Base-by-base conservation (phyloP, 2,329 filamentous ascomycete genomes). In the Alternaria sp. region DNA sequence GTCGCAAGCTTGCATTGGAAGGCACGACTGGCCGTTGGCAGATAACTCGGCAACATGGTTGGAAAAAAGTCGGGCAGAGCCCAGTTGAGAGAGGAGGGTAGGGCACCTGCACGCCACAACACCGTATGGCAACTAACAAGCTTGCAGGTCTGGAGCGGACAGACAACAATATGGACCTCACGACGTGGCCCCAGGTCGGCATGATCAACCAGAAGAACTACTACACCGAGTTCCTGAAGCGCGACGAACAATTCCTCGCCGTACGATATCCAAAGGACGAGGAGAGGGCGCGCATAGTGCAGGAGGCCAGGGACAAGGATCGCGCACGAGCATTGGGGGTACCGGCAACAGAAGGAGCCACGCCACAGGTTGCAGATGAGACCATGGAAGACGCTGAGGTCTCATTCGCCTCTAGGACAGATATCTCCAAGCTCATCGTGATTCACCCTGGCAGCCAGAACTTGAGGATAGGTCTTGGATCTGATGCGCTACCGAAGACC, bases 171-270 rank as follows among this genome's bases (percentile, higher is more conserved):
- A 94, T 99, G 90, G 95, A 94, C 76, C 88, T 95, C 76, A 92
- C 93, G 49, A 96, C 87, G 78, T 99, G 95, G 94, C 94, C 95
- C 10, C 91, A 95, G 75, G 89, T 97, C 59, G 86, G 88, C 44
- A 92, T 95, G 73, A 99, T 99, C 81, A 99, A 99, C 78, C 95
- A 99, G 80, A 99, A 99, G 84, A 99, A 99, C 80, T 99, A 99
- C 81, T 78, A 75, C 63, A 97, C 93, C 63, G 95, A 99, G 77
- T 99, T 97, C 73, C 92, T 99, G 81, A 99, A 99, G 83, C 91
- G 94, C 74, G 95, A 99, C 83, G 95, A 98, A 73, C 95, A 99
- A 81, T 90, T 97, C 61, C 88, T 99, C 34, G 93, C 94, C 12
- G 88, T 94, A 57, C 90, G 95, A 73, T 86, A 97, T 16, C 93